phyloP scores from a whole-genome alignment of 352 stramenopile genomes.

The Hyaloperonospora arabidopsidis region DNA sequence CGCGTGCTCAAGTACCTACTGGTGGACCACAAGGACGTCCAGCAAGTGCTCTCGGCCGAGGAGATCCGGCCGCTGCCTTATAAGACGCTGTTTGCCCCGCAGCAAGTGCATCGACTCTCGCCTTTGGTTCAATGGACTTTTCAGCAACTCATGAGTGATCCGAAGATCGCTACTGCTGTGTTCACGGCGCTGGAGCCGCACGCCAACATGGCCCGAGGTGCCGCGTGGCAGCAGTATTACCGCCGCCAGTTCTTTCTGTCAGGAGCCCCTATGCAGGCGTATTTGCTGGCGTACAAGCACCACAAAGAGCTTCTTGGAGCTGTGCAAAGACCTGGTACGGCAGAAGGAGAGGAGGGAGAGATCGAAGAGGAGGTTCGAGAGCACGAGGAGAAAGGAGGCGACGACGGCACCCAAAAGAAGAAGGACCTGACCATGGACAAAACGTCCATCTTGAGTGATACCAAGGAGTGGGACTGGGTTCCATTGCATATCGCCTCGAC shows the following conservation, averaged over 20 bases:
- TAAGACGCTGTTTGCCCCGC: constrained; percentile 27
- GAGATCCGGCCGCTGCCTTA: constrained; percentile 17
- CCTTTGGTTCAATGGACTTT: constrained; percentile 38
- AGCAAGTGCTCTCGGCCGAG: constrained; percentile 18
- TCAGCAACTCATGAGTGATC: constrained; percentile 12
- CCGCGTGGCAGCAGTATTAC: constrained; percentile 53
- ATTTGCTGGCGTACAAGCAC: constrained; percentile 26
- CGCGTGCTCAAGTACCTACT: constrained; percentile 37
- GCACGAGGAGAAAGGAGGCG: constrained; percentile 3
- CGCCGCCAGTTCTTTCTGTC: constrained; percentile 58
- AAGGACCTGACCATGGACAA: constrained; percentile 11
- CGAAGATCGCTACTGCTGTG: constrained; percentile 18
- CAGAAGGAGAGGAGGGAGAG: constrained; percentile 12
- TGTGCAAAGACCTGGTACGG: constrained; percentile 4
- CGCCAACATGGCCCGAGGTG: constrained; percentile 39
- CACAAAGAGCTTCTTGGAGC: constrained; percentile 12
- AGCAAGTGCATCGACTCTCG: constrained; percentile 25
- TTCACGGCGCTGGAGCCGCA: constrained; percentile 39
- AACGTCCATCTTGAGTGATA: constrained; percentile 9
- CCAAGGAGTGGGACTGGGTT: constrained; percentile 23
- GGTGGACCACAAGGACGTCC: constrained; percentile 12
- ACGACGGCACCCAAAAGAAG: not conserved
- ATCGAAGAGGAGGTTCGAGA: not conserved
- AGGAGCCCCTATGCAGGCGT: constrained; percentile 33
- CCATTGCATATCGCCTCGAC: constrained; percentile 21